phyloP scores from a whole-genome alignment of 2,329 filamentous ascomycete genomes.

The Sclerotinia sclerotiorum region DNA sequence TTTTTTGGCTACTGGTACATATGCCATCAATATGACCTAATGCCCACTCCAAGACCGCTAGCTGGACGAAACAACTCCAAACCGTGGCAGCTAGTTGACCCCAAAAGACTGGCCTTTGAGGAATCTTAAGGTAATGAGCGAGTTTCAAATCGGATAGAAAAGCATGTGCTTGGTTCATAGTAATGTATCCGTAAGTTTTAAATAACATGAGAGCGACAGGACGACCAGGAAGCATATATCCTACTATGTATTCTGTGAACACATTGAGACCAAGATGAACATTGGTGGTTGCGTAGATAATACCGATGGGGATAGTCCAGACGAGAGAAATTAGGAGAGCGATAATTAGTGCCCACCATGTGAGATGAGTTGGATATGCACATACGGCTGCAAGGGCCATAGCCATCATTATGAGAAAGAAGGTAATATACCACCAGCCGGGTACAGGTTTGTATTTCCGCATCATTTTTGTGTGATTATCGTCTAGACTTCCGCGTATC shows the following conservation, averaged over 20 bases:
- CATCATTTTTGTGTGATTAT: conserved; percentile 53
- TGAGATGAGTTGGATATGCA: conserved; percentile 25
- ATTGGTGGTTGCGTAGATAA: conserved; percentile 69
- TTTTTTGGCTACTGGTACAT: conserved; percentile 52
- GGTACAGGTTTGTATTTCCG: conserved; percentile 55
- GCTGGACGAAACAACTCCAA: conserved; percentile 65
- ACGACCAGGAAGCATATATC: conserved; percentile 69
- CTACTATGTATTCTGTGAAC: conserved; percentile 70
- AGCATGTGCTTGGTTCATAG: conserved; percentile 25
- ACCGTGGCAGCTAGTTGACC: conserved; percentile 65
- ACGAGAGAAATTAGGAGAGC: conserved; percentile 40
- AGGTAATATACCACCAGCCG: conserved; percentile 55
- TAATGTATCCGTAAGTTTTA: conserved; percentile 42
- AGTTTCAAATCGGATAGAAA: conserved; percentile 47
- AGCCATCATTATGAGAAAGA: conserved; percentile 50
- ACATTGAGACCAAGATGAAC: conserved; percentile 72
- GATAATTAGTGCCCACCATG: conserved; percentile 36
- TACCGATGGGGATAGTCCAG: conserved; percentile 59
- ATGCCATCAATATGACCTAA: conserved; percentile 61
- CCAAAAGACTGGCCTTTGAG: conserved; percentile 65
- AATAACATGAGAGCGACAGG: conserved; percentile 77
- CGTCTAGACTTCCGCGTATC: conserved; percentile 48
- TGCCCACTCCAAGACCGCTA: conserved; percentile 62
- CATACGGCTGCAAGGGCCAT: conserved; percentile 37
- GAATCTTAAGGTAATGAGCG: conserved; percentile 56